A percentile compares a stretch with the other conserved stretches of the same genome.
Conservation (phyloP, 331 rosid genomes). For the Quercus phellos region DNA sequence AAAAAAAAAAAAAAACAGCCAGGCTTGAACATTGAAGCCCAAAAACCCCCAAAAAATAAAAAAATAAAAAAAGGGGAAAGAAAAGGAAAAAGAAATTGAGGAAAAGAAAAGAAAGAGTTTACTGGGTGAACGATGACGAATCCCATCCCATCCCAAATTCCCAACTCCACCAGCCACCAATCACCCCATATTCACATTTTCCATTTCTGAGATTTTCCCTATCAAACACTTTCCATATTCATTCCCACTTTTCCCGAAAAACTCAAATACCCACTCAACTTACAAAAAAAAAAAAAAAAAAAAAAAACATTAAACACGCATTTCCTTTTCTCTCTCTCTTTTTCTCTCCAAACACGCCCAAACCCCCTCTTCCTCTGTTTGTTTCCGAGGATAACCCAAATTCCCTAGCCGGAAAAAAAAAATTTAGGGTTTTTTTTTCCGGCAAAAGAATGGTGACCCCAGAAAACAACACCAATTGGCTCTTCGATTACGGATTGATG, state of each 20-base stretch:
- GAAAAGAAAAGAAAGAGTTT: background rate
- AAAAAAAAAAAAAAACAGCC: too few species aligned
- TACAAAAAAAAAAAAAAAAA: too few species aligned
- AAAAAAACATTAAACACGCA: background rate
- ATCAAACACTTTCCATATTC: background rate
- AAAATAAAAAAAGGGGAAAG: too few species aligned
- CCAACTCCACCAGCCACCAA: conserved; percentile 19
- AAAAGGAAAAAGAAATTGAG: too few species aligned
- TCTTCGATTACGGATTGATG: conserved; percentile 65
- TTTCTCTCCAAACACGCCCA: conserved; percentile 18
- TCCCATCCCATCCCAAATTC: background rate
- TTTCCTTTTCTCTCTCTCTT: background rate
- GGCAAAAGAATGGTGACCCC: conserved; percentile 70
- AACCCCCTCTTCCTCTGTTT: background rate
- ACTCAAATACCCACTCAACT: background rate
- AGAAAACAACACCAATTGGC: conserved; percentile 85
- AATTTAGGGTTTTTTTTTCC: conserved; percentile 18
- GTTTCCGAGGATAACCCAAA: conserved; percentile 8
- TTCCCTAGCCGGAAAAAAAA: conserved; percentile 13
- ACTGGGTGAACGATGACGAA: conserved; percentile 19
- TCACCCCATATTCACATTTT: background rate
- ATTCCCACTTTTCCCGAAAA: conserved; percentile 16
- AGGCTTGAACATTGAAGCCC: background rate
- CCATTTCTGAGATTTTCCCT: too few species aligned
- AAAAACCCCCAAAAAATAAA: background rate